Conservation (phyloP, 257 asterid species). For the Fraxinus americana region DNA sequence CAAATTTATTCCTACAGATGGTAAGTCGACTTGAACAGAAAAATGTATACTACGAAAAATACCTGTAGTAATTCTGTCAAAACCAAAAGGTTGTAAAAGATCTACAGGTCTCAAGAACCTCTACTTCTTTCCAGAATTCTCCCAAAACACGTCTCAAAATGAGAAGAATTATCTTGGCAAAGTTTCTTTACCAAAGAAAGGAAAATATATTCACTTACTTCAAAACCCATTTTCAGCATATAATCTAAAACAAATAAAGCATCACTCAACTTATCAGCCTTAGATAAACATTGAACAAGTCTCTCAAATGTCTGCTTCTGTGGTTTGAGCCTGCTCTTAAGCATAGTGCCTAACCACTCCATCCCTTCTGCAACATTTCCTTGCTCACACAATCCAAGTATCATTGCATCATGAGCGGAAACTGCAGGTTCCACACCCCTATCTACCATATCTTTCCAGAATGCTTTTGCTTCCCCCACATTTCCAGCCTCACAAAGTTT, state of each 20-base stretch:
- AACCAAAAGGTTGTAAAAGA: constrained; percentile 5
- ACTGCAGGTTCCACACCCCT: constrained; percentile 46
- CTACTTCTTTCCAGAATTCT: constrained; percentile 26
- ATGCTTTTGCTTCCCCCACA: constrained; percentile 50
- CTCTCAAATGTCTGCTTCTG: constrained; percentile 49
- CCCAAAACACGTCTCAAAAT: constrained; percentile 26
- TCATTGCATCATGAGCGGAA: constrained; percentile 40
- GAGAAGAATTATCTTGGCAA: constrained; percentile 38
- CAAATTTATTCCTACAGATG: background rate
- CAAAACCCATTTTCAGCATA: constrained; percentile 58
- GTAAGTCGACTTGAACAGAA: background rate
- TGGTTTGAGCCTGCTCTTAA: constrained; percentile 46
- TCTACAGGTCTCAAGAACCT: background rate
- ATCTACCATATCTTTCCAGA: constrained; percentile 59
- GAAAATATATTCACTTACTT: constrained; percentile 31
- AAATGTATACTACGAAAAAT: background rate
- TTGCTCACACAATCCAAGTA: constrained; percentile 49
- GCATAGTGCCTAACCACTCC: constrained; percentile 49
- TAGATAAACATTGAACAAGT: constrained; percentile 42
- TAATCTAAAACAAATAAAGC: constrained; percentile 45
- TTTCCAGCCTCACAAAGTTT: constrained; percentile 51
- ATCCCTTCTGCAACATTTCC: constrained; percentile 48
- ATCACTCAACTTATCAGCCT: constrained; percentile 43
- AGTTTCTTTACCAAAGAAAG: constrained; percentile 46
- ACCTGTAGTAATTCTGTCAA: constrained; percentile 23